Evolutionary conservation across 805 yeast genomes (phyloP).

Genomic region (Wickerhamomyces ciferrii): DNA sequence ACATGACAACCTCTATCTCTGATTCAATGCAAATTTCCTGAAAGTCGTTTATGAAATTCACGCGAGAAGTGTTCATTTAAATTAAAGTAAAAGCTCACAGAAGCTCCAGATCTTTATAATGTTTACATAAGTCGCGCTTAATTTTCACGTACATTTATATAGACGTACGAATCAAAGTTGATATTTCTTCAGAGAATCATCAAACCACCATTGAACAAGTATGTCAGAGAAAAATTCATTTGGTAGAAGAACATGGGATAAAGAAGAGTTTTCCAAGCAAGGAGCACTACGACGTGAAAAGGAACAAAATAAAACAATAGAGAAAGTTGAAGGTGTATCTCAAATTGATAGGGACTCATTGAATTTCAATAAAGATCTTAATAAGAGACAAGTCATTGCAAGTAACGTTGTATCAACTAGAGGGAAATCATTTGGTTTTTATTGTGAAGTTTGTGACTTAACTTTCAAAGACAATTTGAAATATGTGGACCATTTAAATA

Average conservation of each 20-base stretch:
- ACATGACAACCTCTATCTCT: too few species aligned
- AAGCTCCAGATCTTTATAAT: too few species aligned
- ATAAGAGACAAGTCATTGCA: constrained; percentile 28
- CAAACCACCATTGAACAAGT: too few species aligned
- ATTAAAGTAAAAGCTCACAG: too few species aligned
- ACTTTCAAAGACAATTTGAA: constrained; percentile 81
- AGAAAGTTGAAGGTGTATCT: constrained; percentile 6
- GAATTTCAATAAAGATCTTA: constrained; percentile 23
- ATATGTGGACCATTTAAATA: constrained; percentile 77
- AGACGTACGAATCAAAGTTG: too few species aligned
- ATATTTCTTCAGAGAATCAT: too few species aligned
- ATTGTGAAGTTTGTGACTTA: constrained; percentile 74
- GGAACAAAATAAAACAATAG: constrained; percentile 11
- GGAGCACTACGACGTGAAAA: constrained; percentile 28
- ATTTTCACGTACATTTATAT: too few species aligned
- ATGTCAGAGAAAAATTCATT: constrained; percentile 15
- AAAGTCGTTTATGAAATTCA: too few species aligned
- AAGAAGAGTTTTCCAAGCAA: constrained; percentile 51
- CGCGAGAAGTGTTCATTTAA: too few species aligned
- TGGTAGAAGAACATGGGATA: constrained; percentile 74
- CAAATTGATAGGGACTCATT: constrained; percentile 11
- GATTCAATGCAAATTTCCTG: too few species aligned
- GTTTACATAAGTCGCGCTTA: too few species aligned
- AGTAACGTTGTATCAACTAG: constrained; percentile 25
- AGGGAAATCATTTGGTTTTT: constrained; percentile 75